Evolutionary conservation across 1,284 basidiomycete genomes (phyloP).

Genomic region (Pseudozyma thailandica): DNA sequence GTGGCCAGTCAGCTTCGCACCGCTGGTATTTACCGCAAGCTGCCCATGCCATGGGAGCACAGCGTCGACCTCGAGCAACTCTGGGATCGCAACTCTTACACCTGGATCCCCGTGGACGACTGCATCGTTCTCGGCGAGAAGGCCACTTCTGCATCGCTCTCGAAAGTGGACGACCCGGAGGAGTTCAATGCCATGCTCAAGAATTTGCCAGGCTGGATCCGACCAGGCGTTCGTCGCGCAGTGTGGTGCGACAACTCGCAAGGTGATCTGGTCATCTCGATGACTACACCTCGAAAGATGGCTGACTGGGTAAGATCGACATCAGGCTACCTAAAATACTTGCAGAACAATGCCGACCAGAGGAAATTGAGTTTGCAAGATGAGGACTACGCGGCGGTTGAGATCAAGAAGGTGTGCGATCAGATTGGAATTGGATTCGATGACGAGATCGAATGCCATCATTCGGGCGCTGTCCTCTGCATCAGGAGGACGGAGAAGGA

Average conservation of each 20-base stretch:
- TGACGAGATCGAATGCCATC: constrained; percentile 40
- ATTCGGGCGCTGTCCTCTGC: constrained; percentile 33
- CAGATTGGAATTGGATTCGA: constrained; percentile 34
- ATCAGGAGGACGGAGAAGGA: constrained; percentile 22
- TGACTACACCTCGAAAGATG: constrained; percentile 40
- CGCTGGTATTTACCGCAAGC: constrained; percentile 34
- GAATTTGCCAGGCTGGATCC: constrained; percentile 31
- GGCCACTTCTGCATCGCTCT: constrained; percentile 20
- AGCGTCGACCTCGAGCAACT: constrained; percentile 15
- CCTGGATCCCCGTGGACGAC: constrained; percentile 48
- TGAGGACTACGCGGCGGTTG: constrained; percentile 33
- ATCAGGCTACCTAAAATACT: constrained; percentile 34
- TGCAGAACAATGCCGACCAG: constrained; percentile 36
- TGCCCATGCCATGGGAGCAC: constrained; percentile 44
- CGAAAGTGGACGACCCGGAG: constrained; percentile 26
- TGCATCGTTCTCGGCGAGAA: constrained; percentile 29
- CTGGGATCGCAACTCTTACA: constrained; percentile 37
- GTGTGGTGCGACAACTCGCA: constrained; percentile 34
- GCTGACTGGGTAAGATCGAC: constrained; percentile 41
- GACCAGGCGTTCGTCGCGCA: constrained; percentile 28
- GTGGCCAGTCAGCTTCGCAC: constrained; percentile 11
- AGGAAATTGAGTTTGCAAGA: constrained; percentile 35
- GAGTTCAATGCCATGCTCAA: constrained; percentile 6
- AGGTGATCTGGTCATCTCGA: constrained; percentile 32
- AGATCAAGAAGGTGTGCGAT: constrained; percentile 33